These are phyloP conservation scores for Mycena crocata DNA, from an alignment of 768 basidiomycete genomes.

Conservation along the genomic window DNA sequence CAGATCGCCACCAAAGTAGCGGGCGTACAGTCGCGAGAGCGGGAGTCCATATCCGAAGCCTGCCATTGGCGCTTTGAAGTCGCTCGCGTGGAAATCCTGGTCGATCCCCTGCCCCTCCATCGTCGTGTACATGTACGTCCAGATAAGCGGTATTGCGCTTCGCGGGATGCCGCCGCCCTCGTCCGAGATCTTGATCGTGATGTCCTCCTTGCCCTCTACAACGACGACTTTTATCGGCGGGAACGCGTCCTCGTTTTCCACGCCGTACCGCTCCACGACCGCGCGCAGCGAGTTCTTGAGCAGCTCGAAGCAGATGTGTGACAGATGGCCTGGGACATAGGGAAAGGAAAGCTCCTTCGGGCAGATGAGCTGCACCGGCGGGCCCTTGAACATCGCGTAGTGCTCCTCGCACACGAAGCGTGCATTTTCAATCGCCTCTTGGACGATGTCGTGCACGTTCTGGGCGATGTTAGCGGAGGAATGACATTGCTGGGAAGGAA, in stretches of 20 bases:
- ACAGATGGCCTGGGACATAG: constrained; percentile 96
- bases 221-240: constrained; percentile 96
- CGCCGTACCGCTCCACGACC: constrained; percentile 92
- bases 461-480: too few relatives aligned
- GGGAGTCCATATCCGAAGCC: constrained; percentile 96
- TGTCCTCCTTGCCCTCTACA: constrained; percentile 97
- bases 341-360: constrained; percentile 87
- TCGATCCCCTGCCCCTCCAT: constrained; percentile 81
- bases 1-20: constrained; percentile 95
- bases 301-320: constrained; percentile 96
- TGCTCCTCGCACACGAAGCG: constrained; percentile 96
- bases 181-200: constrained; percentile 98
- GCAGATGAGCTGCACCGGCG: constrained; percentile 96
- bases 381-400: constrained; percentile 94
- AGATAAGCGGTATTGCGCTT: constrained; percentile 91
- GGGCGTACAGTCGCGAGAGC: constrained; percentile 91
- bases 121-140: constrained; percentile 98
- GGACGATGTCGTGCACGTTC: constrained; percentile 96
- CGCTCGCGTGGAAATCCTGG: constrained; percentile 83
- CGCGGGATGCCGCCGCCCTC: constrained; percentile 96
- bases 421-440: constrained; percentile 98
- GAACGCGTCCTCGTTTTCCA: constrained; percentile 80
- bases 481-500: too few relatives aligned
- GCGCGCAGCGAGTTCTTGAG: constrained; percentile 98
- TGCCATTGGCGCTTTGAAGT: constrained; percentile 98